phyloP scores from a whole-genome alignment of 306 rosid genomes.

The Vicia villosa region DNA sequence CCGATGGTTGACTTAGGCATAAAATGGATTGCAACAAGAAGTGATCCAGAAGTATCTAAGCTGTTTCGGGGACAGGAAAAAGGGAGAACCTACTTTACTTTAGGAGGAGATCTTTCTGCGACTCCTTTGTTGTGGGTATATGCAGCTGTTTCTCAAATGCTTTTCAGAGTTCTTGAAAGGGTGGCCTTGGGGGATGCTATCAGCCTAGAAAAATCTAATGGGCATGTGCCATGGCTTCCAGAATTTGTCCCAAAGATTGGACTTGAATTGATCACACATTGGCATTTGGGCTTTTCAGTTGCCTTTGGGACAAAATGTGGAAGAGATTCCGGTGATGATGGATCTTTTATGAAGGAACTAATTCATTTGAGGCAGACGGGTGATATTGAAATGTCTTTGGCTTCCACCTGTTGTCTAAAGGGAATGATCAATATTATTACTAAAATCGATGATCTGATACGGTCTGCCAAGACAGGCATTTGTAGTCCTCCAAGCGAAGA shows the following conservation, averaged over 20 bases:
- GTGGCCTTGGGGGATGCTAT: conserved; percentile 57
- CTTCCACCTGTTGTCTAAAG: conserved; percentile 75
- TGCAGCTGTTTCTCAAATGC: conserved; percentile 73
- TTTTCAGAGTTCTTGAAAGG: conserved; percentile 68
- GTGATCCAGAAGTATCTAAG: conserved; percentile 54
- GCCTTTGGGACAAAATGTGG: conserved; percentile 40
- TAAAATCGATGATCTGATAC: conserved; percentile 62
- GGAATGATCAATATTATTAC: conserved; percentile 55
- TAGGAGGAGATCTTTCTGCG: conserved; percentile 40
- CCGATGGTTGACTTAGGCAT: conserved; percentile 89
- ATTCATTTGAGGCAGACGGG: conserved; percentile 60
- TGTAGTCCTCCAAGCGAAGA: conserved; percentile 45
- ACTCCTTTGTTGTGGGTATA: conserved; percentile 79
- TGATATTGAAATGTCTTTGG: conserved; percentile 69
- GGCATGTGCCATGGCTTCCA: conserved; percentile 83
- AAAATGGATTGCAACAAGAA: conserved; percentile 75
- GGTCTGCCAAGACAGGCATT: conserved; percentile 58
- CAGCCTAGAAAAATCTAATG: conserved; percentile 43
- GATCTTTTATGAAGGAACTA: conserved; percentile 65
- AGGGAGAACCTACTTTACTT: conserved; percentile 29
- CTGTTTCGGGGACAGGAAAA: conserved; percentile 52
- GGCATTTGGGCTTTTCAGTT: conserved; percentile 51
- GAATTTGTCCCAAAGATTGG: conserved; percentile 89
- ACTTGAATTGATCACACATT: conserved; percentile 66
- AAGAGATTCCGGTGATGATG: conserved; percentile 41